A percentile compares a stretch with the other conserved stretches of the same genome.
phyloP scores from a whole-genome alignment of 2,329 filamentous ascomycete species.

The Aspergillus sergii region DNA sequence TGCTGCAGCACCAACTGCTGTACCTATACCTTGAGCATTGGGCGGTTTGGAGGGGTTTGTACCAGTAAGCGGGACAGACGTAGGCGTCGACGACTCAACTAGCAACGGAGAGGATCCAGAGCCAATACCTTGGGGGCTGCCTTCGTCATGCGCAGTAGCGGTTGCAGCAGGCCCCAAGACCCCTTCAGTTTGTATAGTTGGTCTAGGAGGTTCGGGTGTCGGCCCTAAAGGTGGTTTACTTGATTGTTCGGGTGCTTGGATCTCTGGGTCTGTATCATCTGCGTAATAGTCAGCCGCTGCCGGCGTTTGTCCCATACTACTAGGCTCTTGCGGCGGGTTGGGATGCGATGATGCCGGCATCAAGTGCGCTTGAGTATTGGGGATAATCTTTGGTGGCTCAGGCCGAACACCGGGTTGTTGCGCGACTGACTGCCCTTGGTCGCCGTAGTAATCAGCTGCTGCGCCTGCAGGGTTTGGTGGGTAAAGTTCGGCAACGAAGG shows the following conservation, averaged over 20 bases:
- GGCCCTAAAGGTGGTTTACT: constrained; percentile 18
- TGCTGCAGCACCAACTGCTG: constrained; percentile 42
- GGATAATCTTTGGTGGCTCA: constrained; percentile 54
- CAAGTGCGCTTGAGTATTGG: constrained; percentile 59
- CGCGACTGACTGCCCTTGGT: constrained; percentile 62
- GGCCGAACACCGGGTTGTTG: constrained; percentile 63
- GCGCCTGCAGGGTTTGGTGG: constrained; percentile 53
- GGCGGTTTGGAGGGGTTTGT: constrained; percentile 27
- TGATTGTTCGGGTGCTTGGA: constrained; percentile 15
- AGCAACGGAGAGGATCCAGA: constrained; percentile 23
- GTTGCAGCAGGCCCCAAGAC: constrained; percentile 32
- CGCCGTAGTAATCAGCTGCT: constrained; percentile 65
- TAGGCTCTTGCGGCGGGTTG: constrained; percentile 62
- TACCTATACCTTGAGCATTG: constrained; percentile 34
- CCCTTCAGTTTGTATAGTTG: constrained; percentile 35
- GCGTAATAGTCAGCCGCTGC: constrained; percentile 62
- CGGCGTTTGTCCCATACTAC: constrained; percentile 46
- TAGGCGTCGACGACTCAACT: constrained; percentile 19
- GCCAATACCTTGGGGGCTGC: constrained; percentile 26
- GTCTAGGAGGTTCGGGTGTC: constrained; percentile 28
- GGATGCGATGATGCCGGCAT: constrained; percentile 54
- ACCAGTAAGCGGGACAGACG: constrained; percentile 22
- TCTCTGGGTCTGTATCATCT: constrained; percentile 26
- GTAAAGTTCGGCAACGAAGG: constrained; percentile 49
- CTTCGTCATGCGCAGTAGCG: constrained; percentile 46